phyloP scores from a whole-genome alignment of 2,329 filamentous ascomycete genomes.

The Penicillium sp. region DNA sequence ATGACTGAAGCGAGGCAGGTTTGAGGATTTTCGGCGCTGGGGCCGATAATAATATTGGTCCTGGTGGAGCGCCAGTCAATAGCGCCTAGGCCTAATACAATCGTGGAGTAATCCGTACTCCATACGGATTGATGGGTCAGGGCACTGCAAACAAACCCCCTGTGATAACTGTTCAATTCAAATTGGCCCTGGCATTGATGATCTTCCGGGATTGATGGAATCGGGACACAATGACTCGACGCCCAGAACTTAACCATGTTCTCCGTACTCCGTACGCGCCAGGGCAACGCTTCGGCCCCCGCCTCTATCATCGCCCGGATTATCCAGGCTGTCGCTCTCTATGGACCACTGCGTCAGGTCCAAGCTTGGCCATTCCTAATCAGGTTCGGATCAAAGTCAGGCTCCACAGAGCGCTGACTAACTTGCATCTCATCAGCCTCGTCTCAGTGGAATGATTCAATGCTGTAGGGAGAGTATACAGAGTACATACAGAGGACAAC shows the following conservation, averaged over 20 bases:
- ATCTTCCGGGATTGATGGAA: constrained; percentile 5
- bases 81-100: background rate
- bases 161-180: too few species aligned
- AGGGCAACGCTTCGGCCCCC: too few species aligned
- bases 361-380: constrained; percentile 7
- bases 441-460: too few species aligned
- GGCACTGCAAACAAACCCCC: background rate
- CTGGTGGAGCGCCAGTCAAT: constrained; percentile 1
- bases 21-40: background rate
- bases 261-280: too few species aligned
- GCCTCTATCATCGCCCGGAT: too few species aligned
- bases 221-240: background rate
- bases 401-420: constrained; percentile 10
- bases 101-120: background rate
- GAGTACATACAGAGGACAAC: background rate
- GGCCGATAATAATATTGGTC: background rate
- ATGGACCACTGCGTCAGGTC: constrained; percentile 4
- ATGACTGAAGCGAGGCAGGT: too few species aligned
- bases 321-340: too few species aligned
- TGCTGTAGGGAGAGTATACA: too few species aligned
- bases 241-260: too few species aligned
- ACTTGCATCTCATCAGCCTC: constrained; percentile 4
- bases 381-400: background rate
- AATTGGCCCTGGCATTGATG: background rate
- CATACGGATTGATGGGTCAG: background rate